phyloP scores from a whole-genome alignment of 1,284 basidiomycete species.

The Pisolithus thermaeus region DNA sequence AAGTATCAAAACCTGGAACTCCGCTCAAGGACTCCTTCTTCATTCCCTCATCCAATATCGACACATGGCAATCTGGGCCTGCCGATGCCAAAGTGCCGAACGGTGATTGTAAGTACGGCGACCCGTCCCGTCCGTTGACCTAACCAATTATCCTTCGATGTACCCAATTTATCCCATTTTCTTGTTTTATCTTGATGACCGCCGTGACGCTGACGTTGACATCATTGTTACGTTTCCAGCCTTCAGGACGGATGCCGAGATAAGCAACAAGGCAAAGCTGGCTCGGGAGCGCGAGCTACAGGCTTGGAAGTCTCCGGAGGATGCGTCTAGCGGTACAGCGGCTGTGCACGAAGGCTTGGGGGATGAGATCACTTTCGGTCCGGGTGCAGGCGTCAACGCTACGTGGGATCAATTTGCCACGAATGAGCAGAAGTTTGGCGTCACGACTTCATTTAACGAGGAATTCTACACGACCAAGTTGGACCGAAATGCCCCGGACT shows the following conservation, averaged over 20 bases:
- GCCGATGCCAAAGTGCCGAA: conserved; percentile 61
- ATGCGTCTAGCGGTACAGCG: conserved; percentile 19
- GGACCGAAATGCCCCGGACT: conserved; percentile 81
- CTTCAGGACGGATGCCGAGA: conserved; percentile 88
- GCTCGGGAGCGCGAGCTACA: conserved; percentile 77
- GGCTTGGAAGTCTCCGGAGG: conserved; percentile 60
- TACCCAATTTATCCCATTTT: not conserved
- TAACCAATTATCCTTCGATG: not conserved
- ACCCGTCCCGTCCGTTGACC: not conserved
- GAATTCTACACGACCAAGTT: conserved; percentile 94
- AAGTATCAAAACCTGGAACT: conserved; percentile 54
- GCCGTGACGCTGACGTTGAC: not conserved
- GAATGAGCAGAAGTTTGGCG: conserved; percentile 92
- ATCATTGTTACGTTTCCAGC: conserved; percentile 37
- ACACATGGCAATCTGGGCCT: conserved; percentile 65
- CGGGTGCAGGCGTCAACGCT: conserved; percentile 37
- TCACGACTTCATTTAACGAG: conserved; percentile 90
- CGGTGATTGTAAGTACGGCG: conserved; percentile 52
- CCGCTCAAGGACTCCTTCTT: conserved; percentile 65
- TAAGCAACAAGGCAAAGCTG: conserved; percentile 54
- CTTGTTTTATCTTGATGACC: not conserved
- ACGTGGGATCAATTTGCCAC: conserved; percentile 96
- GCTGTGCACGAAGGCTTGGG: conserved; percentile 26
- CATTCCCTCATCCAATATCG: conserved; percentile 65
- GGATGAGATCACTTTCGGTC: conserved; percentile 68